phyloP scores from a whole-genome alignment of 2,329 filamentous ascomycete species.

The Hypoxylon sp. region DNA sequence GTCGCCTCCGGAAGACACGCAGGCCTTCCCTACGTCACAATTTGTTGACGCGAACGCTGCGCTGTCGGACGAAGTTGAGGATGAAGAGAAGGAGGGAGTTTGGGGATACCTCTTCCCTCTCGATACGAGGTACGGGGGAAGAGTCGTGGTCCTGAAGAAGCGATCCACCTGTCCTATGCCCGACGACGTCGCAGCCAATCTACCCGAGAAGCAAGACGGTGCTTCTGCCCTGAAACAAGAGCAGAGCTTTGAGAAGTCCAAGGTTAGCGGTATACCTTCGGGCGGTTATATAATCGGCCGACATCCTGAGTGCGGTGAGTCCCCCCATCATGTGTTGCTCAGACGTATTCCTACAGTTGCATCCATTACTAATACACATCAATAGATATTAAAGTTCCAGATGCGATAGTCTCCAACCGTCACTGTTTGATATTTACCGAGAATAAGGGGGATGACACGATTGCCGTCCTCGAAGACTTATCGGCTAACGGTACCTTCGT shows the following conservation, averaged over 20 bases:
- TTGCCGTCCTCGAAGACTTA: slow-evolving; percentile 88
- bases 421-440: slow-evolving; percentile 77
- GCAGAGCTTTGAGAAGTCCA: slow-evolving; percentile 71
- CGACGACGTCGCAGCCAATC: slow-evolving; percentile 56
- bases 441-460: slow-evolving; percentile 67
- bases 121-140: slow-evolving; percentile 74
- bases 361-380: slow-evolving; percentile 30
- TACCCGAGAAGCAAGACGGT: slow-evolving; percentile 56
- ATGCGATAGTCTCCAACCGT: slow-evolving; percentile 87
- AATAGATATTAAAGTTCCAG: slow-evolving; percentile 77
- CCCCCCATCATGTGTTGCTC: neutral
- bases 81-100: slow-evolving; percentile 85
- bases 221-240: slow-evolving; percentile 65
- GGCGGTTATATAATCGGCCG: slow-evolving; percentile 92
- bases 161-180: slow-evolving; percentile 76
- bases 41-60: slow-evolving; percentile 77
- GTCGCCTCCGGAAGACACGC: slow-evolving; percentile 73
- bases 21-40: slow-evolving; percentile 74
- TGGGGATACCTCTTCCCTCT: slow-evolving; percentile 96
- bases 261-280: slow-evolving; percentile 71
- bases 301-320: slow-evolving; percentile 91
- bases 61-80: slow-evolving; percentile 83
- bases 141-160: slow-evolving; percentile 78
- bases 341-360: neutral
- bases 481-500: slow-evolving; percentile 98